Evolutionary conservation across 106 monocot genomes (phyloP).

Genomic region (Dendrobium nobile): DNA sequence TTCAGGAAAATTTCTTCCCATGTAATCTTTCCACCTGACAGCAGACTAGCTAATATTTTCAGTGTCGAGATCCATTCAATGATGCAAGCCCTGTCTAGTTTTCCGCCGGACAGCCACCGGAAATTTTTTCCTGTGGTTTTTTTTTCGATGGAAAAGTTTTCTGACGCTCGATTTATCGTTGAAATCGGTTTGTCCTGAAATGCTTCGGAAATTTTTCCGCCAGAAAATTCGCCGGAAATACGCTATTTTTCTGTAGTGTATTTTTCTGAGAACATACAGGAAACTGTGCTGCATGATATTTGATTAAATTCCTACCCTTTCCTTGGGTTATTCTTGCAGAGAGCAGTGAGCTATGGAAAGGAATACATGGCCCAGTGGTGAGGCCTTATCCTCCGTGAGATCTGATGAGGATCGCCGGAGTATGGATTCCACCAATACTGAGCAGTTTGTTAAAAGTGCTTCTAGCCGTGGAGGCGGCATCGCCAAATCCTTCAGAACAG

Average conservation of each 20-base stretch:
- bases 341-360: neutral
- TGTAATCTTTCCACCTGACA: neutral
- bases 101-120: too few relatives aligned
- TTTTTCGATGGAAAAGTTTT: too few relatives aligned
- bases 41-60: neutral
- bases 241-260: too few relatives aligned
- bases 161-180: too few relatives aligned
- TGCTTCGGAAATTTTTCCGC: too few relatives aligned
- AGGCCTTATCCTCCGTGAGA: neutral
- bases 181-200: too few relatives aligned
- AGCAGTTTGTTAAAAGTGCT: neutral
- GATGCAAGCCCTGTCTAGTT: neutral
- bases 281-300: neutral
- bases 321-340: neutral
- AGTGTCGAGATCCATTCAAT: neutral
- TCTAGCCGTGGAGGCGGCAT: conserved; percentile 12
- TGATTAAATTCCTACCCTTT: neutral
- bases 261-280: neutral
- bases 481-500: conserved; percentile 8
- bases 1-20: neutral
- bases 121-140: too few relatives aligned
- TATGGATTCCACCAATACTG: neutral
- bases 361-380: neutral
- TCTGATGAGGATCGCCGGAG: neutral
- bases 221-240: too few relatives aligned